Percentiles rank a stretch among this genome's conserved stretches.
These are phyloP conservation scores for Isabelozyma gotoi DNA, from an alignment of 805 yeast species.

Conservation along the genomic window DNA sequence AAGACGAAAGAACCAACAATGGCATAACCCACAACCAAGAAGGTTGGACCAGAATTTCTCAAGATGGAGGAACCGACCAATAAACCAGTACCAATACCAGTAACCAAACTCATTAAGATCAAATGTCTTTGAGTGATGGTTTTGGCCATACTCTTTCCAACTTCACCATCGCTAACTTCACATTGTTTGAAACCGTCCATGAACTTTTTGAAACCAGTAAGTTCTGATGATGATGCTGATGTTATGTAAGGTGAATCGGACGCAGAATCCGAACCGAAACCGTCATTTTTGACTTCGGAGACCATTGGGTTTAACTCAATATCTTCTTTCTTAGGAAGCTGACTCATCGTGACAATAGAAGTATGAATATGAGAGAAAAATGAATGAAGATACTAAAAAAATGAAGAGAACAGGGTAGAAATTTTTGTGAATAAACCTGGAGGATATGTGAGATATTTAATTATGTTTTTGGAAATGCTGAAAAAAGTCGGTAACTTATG, in stretches of 20 bases:
- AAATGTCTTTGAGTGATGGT: slow-evolving; percentile 42
- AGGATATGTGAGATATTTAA: too few species aligned
- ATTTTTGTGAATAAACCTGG: too few species aligned
- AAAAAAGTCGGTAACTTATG: too few species aligned
- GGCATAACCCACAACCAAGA: slow-evolving; percentile 30
- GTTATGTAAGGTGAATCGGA: background rate
- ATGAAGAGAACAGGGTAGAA: too few species aligned
- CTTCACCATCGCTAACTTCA: slow-evolving; percentile 11
- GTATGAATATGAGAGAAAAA: background rate
- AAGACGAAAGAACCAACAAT: slow-evolving; percentile 35
- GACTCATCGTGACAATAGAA: background rate
- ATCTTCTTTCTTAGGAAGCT: too few species aligned
- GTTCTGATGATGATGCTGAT: background rate
- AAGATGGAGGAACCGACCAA: slow-evolving; percentile 38
- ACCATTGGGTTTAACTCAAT: slow-evolving; percentile 14
- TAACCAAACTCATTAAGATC: slow-evolving; percentile 32
- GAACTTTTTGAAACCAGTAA: slow-evolving; percentile 23
- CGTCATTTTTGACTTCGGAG: slow-evolving; percentile 12
- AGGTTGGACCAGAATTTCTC: slow-evolving; percentile 37
- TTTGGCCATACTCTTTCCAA: slow-evolving; percentile 22
- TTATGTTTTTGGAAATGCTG: too few species aligned
- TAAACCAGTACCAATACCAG: slow-evolving; percentile 45
- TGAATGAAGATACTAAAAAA: background rate
- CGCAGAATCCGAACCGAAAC: background rate
- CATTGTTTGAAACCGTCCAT: slow-evolving; percentile 27